Evolutionary conservation across 768 basidiomycete species (phyloP).

Genomic region (Auricularia cornea): DNA sequence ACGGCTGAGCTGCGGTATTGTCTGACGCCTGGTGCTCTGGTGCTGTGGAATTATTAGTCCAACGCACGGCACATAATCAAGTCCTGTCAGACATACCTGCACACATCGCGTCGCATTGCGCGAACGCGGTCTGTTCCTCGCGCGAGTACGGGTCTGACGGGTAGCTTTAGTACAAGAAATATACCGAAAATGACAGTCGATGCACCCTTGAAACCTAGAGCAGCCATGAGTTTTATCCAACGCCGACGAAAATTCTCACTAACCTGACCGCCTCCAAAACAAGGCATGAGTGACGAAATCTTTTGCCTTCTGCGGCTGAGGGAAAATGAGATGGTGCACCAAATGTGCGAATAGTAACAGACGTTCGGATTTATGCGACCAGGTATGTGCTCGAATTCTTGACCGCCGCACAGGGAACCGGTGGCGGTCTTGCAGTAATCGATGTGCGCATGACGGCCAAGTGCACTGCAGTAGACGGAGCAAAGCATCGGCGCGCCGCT

Average conservation of each 20-base stretch:
- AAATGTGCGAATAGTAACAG: neutral
- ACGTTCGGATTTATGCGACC: conserved; percentile 34
- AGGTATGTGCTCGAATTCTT: conserved; percentile 39
- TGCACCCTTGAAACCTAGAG: conserved; percentile 50
- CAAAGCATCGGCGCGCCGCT: conserved; percentile 60
- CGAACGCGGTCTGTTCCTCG: conserved; percentile 46
- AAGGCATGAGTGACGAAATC: conserved; percentile 47
- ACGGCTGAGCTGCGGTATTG: conserved; percentile 35
- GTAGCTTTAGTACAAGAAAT: too few relatives aligned
- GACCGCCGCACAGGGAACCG: conserved; percentile 29
- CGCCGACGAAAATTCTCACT: conserved; percentile 8
- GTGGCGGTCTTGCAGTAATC: conserved; percentile 43
- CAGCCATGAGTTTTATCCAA: neutral
- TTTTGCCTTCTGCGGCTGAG: conserved; percentile 34
- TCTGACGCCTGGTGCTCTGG: conserved; percentile 39
- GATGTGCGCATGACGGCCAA: conserved; percentile 51
- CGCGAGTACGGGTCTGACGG: conserved; percentile 48
- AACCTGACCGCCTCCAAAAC: conserved; percentile 53
- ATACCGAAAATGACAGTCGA: too few relatives aligned
- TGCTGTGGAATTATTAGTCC: conserved; percentile 25
- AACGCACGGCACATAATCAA: neutral
- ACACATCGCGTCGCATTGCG: conserved; percentile 29
- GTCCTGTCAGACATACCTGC: neutral
- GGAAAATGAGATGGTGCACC: neutral
- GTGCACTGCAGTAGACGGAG: conserved; percentile 42